Base-by-base conservation (phyloP, 805 yeast species). In the Sporopachydermia quercuum region DNA sequence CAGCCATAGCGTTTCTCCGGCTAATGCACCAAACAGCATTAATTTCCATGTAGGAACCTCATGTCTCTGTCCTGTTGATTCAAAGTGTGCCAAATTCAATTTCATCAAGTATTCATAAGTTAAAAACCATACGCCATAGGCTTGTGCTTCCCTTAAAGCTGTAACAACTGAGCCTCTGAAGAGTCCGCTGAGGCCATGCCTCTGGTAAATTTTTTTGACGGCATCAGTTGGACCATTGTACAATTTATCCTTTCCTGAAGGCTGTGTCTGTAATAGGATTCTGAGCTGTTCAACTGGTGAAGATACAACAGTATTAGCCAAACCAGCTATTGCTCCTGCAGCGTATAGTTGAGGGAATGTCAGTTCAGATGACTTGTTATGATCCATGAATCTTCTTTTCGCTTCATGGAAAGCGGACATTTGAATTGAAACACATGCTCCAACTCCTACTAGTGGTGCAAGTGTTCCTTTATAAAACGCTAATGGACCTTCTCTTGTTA, bases 71-170 rank as follows among this genome's bases (percentile, higher is more conserved):
- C 30, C 30, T 23, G 30, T 23, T 8, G 30, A n/a, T n/a, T 23
- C 13, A n/a, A 23, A 23, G n/a, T 23, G 30, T n/a, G 8, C n/a
- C n/a, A 23, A 23, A 23, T 23, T 23, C 30, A 23, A 50, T 37
- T 57, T 58, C 49, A 78, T 70, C 41, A 77, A 56, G 37, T 57
- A 62, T 52, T 78, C 86, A 50, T 74, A 78, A 1, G 82, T 63
- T 43, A 75, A 56, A 48, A 78, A 78, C 86, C 86, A 78, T 13
- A 76, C 71, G 4, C 86, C 86, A 49, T 78, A 78, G 0, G 84
- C 82, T 53, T 77, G 84, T n/a, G 68, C 57, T 49, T 77, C 84
- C 43, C 84, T 60, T 8, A 70, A 36, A 1, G 71, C 48, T 0
- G 84, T 77, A 42, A 77, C 66, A 3, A 58, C 47, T 14, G 61